These are phyloP conservation scores for Irpex sp. DNA, from an alignment of 1,284 basidiomycete genomes.

Conservation along the genomic window DNA sequence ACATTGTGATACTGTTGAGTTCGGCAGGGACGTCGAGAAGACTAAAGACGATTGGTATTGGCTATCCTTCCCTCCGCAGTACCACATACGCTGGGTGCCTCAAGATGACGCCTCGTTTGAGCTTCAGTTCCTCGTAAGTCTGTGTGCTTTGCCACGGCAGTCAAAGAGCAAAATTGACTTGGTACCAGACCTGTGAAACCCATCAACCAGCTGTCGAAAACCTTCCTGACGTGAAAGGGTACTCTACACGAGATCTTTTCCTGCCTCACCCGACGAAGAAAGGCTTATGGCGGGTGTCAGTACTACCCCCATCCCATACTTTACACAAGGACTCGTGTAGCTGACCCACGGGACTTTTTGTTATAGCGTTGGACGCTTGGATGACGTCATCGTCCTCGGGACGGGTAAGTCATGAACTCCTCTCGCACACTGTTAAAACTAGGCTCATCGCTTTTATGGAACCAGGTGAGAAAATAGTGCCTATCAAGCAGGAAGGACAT, in stretches of 20 bases:
- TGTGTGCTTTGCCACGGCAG: background rate
- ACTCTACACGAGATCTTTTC: constrained; percentile 15
- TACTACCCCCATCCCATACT: background rate
- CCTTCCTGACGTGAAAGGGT: constrained; percentile 11
- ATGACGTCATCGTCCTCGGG: constrained; percentile 20
- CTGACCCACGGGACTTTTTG: background rate
- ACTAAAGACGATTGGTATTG: constrained; percentile 27
- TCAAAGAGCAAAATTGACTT: too few species aligned
- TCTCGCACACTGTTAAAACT: background rate
- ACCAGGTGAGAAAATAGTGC: constrained; percentile 23
- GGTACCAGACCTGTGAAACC: constrained; percentile 10
- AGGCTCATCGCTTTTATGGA: background rate
- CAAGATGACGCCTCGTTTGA: constrained; percentile 40
- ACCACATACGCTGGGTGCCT: constrained; percentile 28
- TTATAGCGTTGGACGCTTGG: constrained; percentile 19
- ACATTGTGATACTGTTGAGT: constrained; percentile 10
- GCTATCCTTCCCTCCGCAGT: constrained; percentile 18
- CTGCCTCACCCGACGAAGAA: constrained; percentile 16
- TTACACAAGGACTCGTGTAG: background rate
- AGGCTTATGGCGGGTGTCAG: constrained; percentile 17
- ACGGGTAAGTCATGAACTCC: constrained; percentile 11
- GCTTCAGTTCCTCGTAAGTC: constrained; percentile 33
- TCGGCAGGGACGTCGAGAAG: constrained; percentile 4
- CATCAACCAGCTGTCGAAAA: constrained; percentile 18
- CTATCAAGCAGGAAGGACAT: constrained; percentile 28